Conservation (phyloP, 2,329 filamentous ascomycete species). For the Talaromyces albobiverticillius region DNA sequence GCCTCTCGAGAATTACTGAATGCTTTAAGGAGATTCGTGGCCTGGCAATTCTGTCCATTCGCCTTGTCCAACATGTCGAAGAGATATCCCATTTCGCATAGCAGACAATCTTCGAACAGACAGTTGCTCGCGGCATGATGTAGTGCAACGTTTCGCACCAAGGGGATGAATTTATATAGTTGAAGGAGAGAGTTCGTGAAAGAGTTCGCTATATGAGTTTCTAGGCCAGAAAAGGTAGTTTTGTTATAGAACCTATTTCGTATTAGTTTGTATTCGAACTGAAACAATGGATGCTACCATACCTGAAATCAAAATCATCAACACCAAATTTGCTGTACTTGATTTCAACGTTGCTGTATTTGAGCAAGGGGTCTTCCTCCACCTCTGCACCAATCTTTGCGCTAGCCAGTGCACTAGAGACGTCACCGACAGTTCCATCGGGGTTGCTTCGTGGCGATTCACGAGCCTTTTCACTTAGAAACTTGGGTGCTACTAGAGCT, state of each 20-base stretch:
- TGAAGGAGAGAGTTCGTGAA: constrained; percentile 93
- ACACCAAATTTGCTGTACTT: constrained; percentile 99
- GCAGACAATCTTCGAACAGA: constrained; percentile 74
- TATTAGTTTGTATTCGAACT: constrained; percentile 9
- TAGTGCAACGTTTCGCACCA: constrained; percentile 82
- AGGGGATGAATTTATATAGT: constrained; percentile 83
- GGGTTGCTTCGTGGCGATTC: constrained; percentile 50
- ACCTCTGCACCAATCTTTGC: constrained; percentile 67
- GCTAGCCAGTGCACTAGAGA: constrained; percentile 64
- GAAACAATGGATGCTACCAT: constrained; percentile 50
- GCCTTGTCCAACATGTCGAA: constrained; percentile 99
- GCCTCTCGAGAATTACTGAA: constrained; percentile 81
- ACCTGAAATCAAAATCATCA: constrained; percentile 99
- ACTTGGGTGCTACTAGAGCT: constrained; percentile 74
- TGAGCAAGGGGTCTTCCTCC: constrained; percentile 77
- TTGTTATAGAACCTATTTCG: constrained; percentile 81
- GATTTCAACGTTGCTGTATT: constrained; percentile 94
- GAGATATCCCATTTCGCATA: constrained; percentile 92
- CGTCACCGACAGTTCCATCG: constrained; percentile 49
- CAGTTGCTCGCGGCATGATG: constrained; percentile 86
- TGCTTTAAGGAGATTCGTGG: constrained; percentile 88
- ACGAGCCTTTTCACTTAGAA: constrained; percentile 87
- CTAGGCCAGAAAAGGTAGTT: constrained; percentile 83
- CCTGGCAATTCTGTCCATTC: constrained; percentile 88
- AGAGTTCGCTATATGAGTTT: constrained; percentile 95